Evolutionary conservation across 2,329 filamentous ascomycete species (phyloP).

Genomic region (Alternaria postmessia): DNA sequence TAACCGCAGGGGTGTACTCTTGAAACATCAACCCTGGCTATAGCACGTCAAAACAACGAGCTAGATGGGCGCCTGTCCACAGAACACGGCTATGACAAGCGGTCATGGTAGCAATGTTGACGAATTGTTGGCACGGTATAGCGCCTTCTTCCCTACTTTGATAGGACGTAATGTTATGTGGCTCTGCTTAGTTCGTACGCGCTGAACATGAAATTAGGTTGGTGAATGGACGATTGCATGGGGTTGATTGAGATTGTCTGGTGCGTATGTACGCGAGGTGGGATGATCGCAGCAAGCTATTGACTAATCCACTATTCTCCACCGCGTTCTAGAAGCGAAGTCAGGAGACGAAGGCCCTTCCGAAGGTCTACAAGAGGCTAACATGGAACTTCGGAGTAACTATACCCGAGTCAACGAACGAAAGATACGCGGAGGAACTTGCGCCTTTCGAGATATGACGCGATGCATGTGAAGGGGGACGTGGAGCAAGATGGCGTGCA

Average conservation of each 20-base stretch:
- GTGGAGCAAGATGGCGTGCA: constrained; percentile 6
- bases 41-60: constrained; percentile 29
- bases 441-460: constrained; percentile 11
- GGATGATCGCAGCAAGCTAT: constrained; percentile 5
- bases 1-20: constrained; percentile 20
- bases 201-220: neutral
- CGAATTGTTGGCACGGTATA: constrained; percentile 3
- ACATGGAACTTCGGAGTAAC: constrained; percentile 6
- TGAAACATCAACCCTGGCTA: constrained; percentile 34
- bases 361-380: constrained; percentile 15
- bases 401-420: neutral
- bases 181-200: neutral
- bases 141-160: neutral
- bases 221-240: neutral
- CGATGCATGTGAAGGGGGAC: constrained; percentile 2
- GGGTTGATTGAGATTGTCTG: neutral
- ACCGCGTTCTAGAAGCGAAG: constrained; percentile 18
- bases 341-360: constrained; percentile 7
- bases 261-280: constrained; percentile 14
- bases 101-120: constrained; percentile 10
- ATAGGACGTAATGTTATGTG: neutral
- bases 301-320: constrained; percentile 14
- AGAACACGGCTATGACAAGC: constrained; percentile 6
- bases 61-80: constrained; percentile 13
- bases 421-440: neutral